These are phyloP conservation scores for Monosporascus cannonballus DNA, from an alignment of 2,329 filamentous ascomycete species.

Conservation along the genomic window DNA sequence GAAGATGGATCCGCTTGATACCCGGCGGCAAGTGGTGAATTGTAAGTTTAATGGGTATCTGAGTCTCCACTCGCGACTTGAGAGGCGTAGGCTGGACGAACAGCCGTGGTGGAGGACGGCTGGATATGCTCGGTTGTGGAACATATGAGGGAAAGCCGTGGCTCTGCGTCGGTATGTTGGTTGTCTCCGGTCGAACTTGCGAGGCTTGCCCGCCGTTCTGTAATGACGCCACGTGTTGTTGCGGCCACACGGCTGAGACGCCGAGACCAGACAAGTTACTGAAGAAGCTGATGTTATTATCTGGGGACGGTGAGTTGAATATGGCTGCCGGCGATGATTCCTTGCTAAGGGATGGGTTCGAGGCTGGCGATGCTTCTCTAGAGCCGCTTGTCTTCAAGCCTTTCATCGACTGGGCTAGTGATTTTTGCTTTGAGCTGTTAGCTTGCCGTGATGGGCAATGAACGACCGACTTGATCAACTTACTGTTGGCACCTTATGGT, in stretches of 20 bases:
- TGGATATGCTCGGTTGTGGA: slow-evolving; percentile 7
- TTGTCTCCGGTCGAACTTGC: slow-evolving; percentile 9
- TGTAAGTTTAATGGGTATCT: slow-evolving; percentile 82
- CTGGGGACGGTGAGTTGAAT: slow-evolving; percentile 43
- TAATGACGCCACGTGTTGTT: slow-evolving; percentile 7
- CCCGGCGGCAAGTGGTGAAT: slow-evolving; percentile 69
- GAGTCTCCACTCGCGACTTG: slow-evolving; percentile 93
- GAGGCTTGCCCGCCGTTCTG: slow-evolving; percentile 3
- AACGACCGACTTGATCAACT: slow-evolving; percentile 6
- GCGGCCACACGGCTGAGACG: slow-evolving; percentile 31
- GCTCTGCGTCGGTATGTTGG: slow-evolving; percentile 6
- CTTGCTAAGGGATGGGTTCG: slow-evolving; percentile 45
- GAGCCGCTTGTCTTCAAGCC: slow-evolving; percentile 41
- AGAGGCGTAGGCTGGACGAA: slow-evolving; percentile 61
- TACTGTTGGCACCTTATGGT: slow-evolving; percentile 21
- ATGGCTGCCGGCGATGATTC: slow-evolving; percentile 44
- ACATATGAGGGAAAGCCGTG: slow-evolving; percentile 13
- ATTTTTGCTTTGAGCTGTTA: slow-evolving; percentile 39
- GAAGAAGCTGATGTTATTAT: slow-evolving; percentile 33
- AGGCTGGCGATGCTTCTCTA: slow-evolving; percentile 49
- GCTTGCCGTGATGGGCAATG: slow-evolving; percentile 11
- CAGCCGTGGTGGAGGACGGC: slow-evolving; percentile 33
- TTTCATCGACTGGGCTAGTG: slow-evolving; percentile 44
- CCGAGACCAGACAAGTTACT: slow-evolving; percentile 16
- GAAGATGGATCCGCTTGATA: slow-evolving; percentile 77